Conservation (phyloP, 2,329 filamentous ascomycete species). For the Thielaviopsis ethacetica region DNA sequence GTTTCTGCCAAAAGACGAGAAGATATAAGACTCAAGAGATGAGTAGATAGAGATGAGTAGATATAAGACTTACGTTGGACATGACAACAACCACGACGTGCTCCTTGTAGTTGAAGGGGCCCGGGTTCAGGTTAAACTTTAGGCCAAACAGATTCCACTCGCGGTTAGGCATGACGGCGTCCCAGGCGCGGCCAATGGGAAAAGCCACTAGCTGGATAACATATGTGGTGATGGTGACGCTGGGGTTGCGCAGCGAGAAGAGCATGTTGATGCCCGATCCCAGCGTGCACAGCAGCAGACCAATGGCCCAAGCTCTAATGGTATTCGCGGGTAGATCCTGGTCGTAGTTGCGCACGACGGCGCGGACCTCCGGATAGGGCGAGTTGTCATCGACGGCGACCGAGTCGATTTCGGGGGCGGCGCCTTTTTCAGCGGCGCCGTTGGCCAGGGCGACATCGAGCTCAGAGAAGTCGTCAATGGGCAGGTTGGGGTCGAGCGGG, state of each 20-base stretch:
- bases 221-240: constrained; percentile 42
- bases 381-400: constrained; percentile 47
- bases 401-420: constrained; percentile 37
- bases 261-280: constrained; percentile 47
- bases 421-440: constrained; percentile 33
- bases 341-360: constrained; percentile 48
- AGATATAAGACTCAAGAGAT: too few species aligned
- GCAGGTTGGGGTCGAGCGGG: constrained; percentile 41
- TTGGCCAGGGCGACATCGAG: constrained; percentile 40
- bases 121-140: constrained; percentile 39
- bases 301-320: constrained; percentile 47
- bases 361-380: constrained; percentile 50
- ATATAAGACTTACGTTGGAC: constrained; percentile 36
- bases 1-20: not conserved
- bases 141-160: constrained; percentile 34
- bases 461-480: constrained; percentile 44
- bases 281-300: constrained; percentile 41
- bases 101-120: constrained; percentile 46
- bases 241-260: constrained; percentile 43
- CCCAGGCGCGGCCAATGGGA: constrained; percentile 38
- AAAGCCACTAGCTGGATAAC: constrained; percentile 47
- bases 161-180: constrained; percentile 36
- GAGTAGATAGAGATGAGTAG: too few species aligned
- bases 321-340: constrained; percentile 49
- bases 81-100: constrained; percentile 46